Base-by-base conservation (phyloP, 345 rosid genomes). In the Turritis glabra region DNA sequence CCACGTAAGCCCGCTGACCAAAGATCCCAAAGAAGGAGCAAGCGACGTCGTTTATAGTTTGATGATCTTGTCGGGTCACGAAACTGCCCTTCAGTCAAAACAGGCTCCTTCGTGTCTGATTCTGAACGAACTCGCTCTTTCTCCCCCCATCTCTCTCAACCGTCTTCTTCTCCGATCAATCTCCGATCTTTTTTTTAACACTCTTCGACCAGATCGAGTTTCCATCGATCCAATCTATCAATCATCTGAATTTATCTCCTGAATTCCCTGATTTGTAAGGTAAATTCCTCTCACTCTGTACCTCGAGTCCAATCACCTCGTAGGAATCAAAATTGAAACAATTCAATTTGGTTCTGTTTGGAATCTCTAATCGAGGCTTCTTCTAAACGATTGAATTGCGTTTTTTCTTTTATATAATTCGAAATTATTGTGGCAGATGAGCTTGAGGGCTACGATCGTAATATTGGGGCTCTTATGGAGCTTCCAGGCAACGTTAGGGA, bases 381-480 rank as follows among this genome's bases (percentile, higher is more conserved):
- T 52, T 43, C 11, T 23, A 8, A 29, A 50, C 40, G n/a, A 54
- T 19, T 40, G 62, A 40, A 58, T 64, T 56, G 3, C 29, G 40
- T 21, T 8, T 40, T 23, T 7, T 4, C 15, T 11, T 72, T 68
- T 33, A 17, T 4, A 4, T 58, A 12, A 33, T 59, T 19, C 29
- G 2, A 41, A 30, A 23, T 40, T 30, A 59, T 32, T 50, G 37
- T 59, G 65, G 54, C 60, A 71, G 76, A 74, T 61, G 83, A 71
- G 43, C 69, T 53, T 75, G 72, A 71, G 75, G 71, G 72, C 61
- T 54, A 13, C 75, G 50, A 57, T 80, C 53, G 23, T 73, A 62
- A 11, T 74, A 12, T 21, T 85, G 72, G 71, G 78, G 71, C 43
- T 80, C 23, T n/a, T 76, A n/a, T 74, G 79, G 79, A 74, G 83